Evolutionary conservation across 495 filamentous ascomycete genomes (phyloP).

Genomic region (Daldinia decipiens): DNA sequence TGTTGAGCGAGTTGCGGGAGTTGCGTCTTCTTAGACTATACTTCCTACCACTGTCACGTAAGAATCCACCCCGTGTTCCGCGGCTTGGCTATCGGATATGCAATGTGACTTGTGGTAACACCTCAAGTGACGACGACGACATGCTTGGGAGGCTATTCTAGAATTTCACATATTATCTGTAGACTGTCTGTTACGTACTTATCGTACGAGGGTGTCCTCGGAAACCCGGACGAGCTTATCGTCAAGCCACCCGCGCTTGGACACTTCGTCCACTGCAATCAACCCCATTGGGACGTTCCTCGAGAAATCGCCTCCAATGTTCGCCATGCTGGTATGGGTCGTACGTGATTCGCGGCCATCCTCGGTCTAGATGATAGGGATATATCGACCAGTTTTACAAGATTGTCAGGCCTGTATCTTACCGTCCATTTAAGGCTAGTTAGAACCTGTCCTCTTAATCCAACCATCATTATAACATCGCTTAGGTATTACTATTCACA

Average conservation of each 20-base stretch:
- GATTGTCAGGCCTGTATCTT: not conserved
- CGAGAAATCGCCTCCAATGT: not conserved
- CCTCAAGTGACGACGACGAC: not conserved
- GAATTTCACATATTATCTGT: not conserved
- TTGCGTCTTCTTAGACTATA: not conserved
- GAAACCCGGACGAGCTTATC: not conserved
- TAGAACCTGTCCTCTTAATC: not conserved
- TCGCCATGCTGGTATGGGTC: not conserved
- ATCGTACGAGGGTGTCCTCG: not conserved
- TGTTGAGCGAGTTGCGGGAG: not conserved
- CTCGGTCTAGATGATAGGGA: not conserved
- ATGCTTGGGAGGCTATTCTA: not conserved
- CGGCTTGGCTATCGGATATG: not conserved
- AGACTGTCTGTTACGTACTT: not conserved
- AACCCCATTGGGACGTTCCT: not conserved
- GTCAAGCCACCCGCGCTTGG: slow-evolving; percentile 1
- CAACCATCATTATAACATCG: not conserved
- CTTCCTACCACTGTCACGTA: not conserved
- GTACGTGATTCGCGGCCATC: not conserved
- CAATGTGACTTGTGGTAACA: not conserved
- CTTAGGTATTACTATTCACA: not conserved
- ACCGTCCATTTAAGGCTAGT: not conserved
- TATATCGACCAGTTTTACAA: not conserved
- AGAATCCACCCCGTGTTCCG: not conserved
- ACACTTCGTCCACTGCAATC: not conserved